Percentiles rank a stretch among this genome's conserved stretches.
Conservation (phyloP, 2,329 filamentous ascomycete genomes). For the Neophaeococcomyces mojaviensis region DNA sequence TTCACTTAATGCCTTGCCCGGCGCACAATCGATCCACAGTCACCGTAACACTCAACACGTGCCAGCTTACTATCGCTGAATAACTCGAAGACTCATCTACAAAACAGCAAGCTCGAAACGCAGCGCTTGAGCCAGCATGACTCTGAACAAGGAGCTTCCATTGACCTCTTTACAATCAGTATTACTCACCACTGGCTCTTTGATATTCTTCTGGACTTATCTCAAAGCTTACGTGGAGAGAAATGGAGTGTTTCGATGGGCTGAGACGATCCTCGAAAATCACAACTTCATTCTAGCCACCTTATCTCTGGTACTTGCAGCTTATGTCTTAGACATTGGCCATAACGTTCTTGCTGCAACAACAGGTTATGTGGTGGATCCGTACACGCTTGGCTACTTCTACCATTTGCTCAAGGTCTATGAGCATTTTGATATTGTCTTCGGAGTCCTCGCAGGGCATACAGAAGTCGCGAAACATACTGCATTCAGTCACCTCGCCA, state of each 20-base stretch:
- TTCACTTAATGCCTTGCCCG: no score
- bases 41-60: no score
- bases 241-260: conserved; percentile 11
- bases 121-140: neutral
- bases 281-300: conserved; percentile 12
- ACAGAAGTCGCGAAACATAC: conserved; percentile 24
- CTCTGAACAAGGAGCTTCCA: conserved; percentile 5
- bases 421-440: conserved; percentile 26
- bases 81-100: no score
- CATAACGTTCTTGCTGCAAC: neutral
- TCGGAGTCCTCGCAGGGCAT: conserved; percentile 24
- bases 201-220: conserved; percentile 15
- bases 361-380: neutral
- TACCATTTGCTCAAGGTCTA: conserved; percentile 28
- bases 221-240: conserved; percentile 14
- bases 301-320: conserved; percentile 14
- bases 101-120: no score
- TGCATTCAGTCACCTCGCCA: conserved; percentile 28
- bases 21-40: no score
- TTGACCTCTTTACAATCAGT: conserved; percentile 15
- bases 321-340: conserved; percentile 8
- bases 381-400: conserved; percentile 14
- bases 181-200: conserved; percentile 13
- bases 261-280: conserved; percentile 14
- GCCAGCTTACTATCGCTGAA: no score